Evolutionary conservation across 768 basidiomycete species (phyloP).

Genomic region (Pisolithus tinctorius): DNA sequence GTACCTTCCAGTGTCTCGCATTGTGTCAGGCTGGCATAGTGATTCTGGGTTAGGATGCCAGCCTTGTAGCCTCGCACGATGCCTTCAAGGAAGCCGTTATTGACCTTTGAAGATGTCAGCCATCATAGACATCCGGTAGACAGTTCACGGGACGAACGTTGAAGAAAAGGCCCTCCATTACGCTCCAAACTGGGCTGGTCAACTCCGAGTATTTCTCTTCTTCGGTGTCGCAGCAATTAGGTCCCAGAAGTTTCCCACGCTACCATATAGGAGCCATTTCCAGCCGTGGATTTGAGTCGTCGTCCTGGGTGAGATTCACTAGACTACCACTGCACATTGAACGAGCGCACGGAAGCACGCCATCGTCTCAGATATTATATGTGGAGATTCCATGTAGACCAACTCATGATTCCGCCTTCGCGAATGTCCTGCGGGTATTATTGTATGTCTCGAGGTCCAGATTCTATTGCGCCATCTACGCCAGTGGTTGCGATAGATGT

Average conservation of each 20-base stretch:
- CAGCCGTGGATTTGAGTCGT: too few species aligned
- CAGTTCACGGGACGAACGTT: constrained; percentile 47
- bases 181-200: not conserved
- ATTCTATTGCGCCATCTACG: constrained; percentile 5
- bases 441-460: too few species aligned
- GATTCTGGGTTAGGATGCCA: constrained; percentile 80
- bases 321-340: too few species aligned
- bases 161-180: constrained; percentile 86
- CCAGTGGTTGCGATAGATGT: not conserved
- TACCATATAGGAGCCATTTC: not conserved
- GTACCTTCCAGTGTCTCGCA: constrained; percentile 95
- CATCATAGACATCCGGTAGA: not conserved
- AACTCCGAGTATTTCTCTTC: not conserved
- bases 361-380: too few species aligned
- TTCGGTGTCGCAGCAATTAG: not conserved
- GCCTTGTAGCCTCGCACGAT: constrained; percentile 91
- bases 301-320: too few species aligned
- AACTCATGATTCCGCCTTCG: too few species aligned
- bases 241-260: not conserved
- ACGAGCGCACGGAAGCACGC: too few species aligned
- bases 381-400: too few species aligned
- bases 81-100: constrained; percentile 71
- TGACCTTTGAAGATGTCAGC: constrained; percentile 41
- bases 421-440: too few species aligned
- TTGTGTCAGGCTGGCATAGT: constrained; percentile 91